Conservation (phyloP, 352 stramenopile species). For the Pythium angustatum region DNA sequence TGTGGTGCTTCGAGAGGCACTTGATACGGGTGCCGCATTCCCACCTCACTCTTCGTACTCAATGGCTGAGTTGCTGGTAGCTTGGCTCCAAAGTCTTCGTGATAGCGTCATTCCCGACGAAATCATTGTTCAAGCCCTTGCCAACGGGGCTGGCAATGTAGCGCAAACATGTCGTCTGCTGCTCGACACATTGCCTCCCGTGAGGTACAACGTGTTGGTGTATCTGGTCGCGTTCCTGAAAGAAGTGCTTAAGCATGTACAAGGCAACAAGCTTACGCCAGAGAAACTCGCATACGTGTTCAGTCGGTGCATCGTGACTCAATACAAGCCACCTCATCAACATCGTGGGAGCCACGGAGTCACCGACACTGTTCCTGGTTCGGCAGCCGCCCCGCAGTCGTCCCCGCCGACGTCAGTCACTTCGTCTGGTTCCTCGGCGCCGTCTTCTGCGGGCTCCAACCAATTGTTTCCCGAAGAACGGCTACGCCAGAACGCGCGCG, state of each 20-base stretch:
- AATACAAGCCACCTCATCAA: slow-evolving; percentile 32
- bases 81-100: slow-evolving; percentile 90
- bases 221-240: slow-evolving; percentile 97
- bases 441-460: slow-evolving; percentile 41
- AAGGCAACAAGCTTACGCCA: slow-evolving; percentile 64
- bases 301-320: slow-evolving; percentile 64
- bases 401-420: slow-evolving; percentile 28
- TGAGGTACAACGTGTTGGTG: slow-evolving; percentile 97
- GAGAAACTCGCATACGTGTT: slow-evolving; percentile 81
- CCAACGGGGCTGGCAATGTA: slow-evolving; percentile 68
- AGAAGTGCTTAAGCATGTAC: slow-evolving; percentile 85
- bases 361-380: not conserved
- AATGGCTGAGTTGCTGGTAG: slow-evolving; percentile 89
- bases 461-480: slow-evolving; percentile 57
- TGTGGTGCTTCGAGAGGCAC: slow-evolving; percentile 78
- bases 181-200: slow-evolving; percentile 85
- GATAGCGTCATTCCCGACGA: slow-evolving; percentile 88
- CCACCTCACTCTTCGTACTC: slow-evolving; percentile 82
- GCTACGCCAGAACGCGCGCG: slow-evolving; percentile 53
- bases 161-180: slow-evolving; percentile 70
- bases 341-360: slow-evolving; percentile 19
- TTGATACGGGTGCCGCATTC: slow-evolving; percentile 93
- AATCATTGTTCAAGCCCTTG: slow-evolving; percentile 67
- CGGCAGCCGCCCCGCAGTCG: slow-evolving; percentile 1
- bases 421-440: slow-evolving; percentile 35